Conservation (phyloP, 179 eudicot species). For the Amaranthus tricolor region DNA sequence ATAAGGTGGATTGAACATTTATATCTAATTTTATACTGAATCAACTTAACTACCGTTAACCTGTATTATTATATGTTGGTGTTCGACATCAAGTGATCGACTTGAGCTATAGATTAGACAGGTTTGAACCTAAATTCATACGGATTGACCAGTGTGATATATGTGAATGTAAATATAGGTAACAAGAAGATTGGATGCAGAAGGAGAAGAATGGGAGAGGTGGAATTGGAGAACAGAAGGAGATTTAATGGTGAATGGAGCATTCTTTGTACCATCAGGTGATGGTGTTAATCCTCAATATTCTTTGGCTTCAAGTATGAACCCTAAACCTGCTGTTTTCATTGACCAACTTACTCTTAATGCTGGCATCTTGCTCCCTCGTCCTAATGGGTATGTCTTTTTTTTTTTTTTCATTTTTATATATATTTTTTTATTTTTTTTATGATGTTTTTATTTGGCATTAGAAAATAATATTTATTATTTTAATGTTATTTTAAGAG, state of each 20-base stretch:
- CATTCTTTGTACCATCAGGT: slow-evolving; percentile 83
- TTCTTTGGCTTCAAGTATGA: slow-evolving; percentile 56
- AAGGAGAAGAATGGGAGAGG: slow-evolving; percentile 51
- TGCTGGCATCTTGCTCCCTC: slow-evolving; percentile 51
- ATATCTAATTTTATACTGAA: no score
- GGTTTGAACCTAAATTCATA: no score
- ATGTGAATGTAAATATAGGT: slow-evolving; percentile 40
- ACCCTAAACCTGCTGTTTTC: slow-evolving; percentile 57
- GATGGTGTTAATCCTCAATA: slow-evolving; percentile 45
- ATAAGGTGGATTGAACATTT: no score
- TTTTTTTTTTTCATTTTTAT: background rate
- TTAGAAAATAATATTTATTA: background rate
- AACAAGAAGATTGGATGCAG: slow-evolving; percentile 62
- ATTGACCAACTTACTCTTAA: slow-evolving; percentile 66
- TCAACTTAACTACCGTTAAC: no score
- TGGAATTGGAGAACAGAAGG: slow-evolving; percentile 94
- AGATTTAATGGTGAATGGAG: slow-evolving; percentile 71
- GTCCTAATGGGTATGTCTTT: slow-evolving; percentile 26
- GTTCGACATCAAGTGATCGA: no score
- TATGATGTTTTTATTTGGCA: background rate
- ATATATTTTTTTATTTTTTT: background rate
- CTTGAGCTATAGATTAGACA: no score
- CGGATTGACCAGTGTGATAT: no score
- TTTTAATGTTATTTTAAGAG: background rate
- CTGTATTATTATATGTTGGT: no score